Conservation (phyloP, 139 green algal genomes). For the Nannochloris sp. region DNA sequence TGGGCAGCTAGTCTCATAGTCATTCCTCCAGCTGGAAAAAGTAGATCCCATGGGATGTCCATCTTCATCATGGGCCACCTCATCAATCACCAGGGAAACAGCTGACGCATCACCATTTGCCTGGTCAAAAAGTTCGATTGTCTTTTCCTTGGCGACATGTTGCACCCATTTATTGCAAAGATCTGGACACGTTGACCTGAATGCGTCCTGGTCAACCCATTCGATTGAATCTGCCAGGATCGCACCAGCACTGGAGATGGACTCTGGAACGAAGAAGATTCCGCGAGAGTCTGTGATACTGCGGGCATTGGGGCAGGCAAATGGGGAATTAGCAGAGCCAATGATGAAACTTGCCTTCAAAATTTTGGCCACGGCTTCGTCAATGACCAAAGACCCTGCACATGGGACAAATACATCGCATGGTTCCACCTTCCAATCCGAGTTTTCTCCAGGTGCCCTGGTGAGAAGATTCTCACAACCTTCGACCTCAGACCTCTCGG, state of each 20-base stretch:
- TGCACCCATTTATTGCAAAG: neutral
- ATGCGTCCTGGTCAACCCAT: neutral
- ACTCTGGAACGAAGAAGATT: conserved; percentile 1
- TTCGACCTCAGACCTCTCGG: neutral
- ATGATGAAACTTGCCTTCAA: neutral
- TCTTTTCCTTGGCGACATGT: neutral
- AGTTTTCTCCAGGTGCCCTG: neutral
- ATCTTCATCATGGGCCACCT: neutral
- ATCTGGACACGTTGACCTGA: neutral
- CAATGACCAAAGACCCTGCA: neutral
- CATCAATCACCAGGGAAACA: neutral
- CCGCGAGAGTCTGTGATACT: neutral
- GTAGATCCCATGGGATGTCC: neutral
- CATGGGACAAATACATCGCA: neutral
- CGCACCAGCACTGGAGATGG: neutral
- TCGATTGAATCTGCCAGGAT: neutral
- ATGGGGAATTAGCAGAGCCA: neutral
- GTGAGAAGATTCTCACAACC: conserved; percentile 1
- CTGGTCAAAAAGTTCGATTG: neutral
- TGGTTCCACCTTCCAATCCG: neutral
- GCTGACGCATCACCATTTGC: neutral
- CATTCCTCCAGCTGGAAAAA: neutral
- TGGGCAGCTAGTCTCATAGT: neutral
- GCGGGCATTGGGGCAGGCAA: neutral
- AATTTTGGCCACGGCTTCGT: neutral